These are phyloP conservation scores for Lyophyllum shimeji DNA, from an alignment of 768 basidiomycete species.

Conservation along the genomic window DNA sequence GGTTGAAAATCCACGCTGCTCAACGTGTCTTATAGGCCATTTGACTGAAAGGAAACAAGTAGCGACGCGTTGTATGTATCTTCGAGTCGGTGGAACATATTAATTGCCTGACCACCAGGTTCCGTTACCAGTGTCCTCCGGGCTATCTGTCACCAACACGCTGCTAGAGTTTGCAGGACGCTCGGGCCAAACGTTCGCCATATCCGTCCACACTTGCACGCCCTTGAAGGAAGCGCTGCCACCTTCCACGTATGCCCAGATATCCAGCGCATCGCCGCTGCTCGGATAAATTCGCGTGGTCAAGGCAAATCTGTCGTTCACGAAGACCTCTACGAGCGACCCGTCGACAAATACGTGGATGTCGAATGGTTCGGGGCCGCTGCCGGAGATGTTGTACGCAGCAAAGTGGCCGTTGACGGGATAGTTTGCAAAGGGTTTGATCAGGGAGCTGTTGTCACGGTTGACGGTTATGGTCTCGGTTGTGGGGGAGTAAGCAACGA, in stretches of 20 bases:
- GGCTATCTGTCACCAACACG: background rate
- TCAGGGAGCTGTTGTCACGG: background rate
- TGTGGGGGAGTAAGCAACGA: background rate
- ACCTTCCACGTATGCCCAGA: background rate
- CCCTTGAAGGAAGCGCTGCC: background rate
- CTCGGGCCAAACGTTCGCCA: background rate
- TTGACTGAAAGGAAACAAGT: no score
- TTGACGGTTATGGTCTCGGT: background rate
- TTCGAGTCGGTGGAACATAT: no score
- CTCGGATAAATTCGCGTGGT: background rate
- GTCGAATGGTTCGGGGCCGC: background rate
- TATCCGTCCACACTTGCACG: background rate
- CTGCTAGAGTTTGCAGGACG: background rate
- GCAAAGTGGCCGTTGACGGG: background rate
- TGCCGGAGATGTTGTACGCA: background rate
- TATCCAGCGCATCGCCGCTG: background rate
- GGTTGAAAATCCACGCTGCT: no score
- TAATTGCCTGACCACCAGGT: conserved; percentile 1
- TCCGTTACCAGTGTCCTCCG: background rate
- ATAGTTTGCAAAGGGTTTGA: background rate
- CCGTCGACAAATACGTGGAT: background rate
- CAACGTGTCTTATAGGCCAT: no score
- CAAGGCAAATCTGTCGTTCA: background rate
- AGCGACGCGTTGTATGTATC: no score
- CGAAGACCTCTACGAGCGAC: background rate